Percentiles rank a stretch among this genome's conserved stretches.
These are phyloP conservation scores for Trametes meyenii DNA, from an alignment of 768 basidiomycete genomes.

Conservation along the genomic window DNA sequence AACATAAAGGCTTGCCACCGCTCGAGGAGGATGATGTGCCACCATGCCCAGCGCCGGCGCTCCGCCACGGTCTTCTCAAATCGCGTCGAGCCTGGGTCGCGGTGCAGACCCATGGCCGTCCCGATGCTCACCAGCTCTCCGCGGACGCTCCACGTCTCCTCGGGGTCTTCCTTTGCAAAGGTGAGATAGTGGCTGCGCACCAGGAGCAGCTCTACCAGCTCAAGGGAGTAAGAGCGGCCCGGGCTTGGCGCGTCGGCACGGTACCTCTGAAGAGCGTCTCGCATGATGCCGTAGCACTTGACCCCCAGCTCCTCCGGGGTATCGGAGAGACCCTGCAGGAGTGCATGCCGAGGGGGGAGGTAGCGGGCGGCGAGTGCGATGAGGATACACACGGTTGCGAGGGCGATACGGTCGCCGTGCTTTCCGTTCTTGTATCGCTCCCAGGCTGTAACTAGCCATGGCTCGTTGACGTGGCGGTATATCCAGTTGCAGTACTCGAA, in stretches of 20 bases:
- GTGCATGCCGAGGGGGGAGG: slow-evolving; percentile 63
- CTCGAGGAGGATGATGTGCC: slow-evolving; percentile 83
- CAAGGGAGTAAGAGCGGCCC: slow-evolving; percentile 46
- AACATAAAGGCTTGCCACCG: slow-evolving; percentile 90
- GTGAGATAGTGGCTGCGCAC: slow-evolving; percentile 73
- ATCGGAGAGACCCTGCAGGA: slow-evolving; percentile 55
- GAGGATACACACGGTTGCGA: slow-evolving; percentile 74
- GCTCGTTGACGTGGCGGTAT: slow-evolving; percentile 74
- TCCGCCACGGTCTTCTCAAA: slow-evolving; percentile 73
- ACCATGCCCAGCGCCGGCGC: slow-evolving; percentile 87
- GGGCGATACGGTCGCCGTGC: slow-evolving; percentile 65
- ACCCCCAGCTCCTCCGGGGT: slow-evolving; percentile 61
- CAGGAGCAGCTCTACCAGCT: slow-evolving; percentile 75
- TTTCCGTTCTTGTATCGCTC: slow-evolving; percentile 70
- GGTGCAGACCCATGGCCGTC: slow-evolving; percentile 83
- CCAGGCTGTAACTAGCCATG: slow-evolving; percentile 67
- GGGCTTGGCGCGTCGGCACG: slow-evolving; percentile 46
- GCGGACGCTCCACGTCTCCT: slow-evolving; percentile 78
- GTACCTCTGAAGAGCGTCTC: slow-evolving; percentile 62
- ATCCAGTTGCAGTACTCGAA: slow-evolving; percentile 91
- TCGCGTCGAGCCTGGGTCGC: slow-evolving; percentile 80
- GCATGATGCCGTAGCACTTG: slow-evolving; percentile 72
- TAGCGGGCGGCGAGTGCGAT: slow-evolving; percentile 77
- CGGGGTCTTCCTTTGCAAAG: slow-evolving; percentile 72
- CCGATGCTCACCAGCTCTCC: slow-evolving; percentile 76